Conservation (phyloP, 805 yeast species). For the Candida golubevii region DNA sequence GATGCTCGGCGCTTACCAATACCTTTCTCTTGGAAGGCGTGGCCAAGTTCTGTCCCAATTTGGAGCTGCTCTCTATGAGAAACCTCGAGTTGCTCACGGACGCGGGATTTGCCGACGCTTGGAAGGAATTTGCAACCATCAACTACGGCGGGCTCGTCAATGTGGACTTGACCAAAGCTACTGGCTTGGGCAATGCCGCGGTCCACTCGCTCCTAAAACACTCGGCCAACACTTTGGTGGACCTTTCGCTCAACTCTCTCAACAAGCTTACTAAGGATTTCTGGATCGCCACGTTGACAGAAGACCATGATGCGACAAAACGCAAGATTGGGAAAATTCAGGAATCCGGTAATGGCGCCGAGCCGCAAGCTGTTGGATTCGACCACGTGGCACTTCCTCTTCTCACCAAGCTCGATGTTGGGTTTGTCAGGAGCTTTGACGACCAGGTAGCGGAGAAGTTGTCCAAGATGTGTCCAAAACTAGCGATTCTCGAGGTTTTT, state of each 20-base stretch:
- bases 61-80: conserved; percentile 57
- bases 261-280: conserved; percentile 48
- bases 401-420: conserved; percentile 65
- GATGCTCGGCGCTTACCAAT: conserved; percentile 73
- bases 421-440: conserved; percentile 76
- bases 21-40: conserved; percentile 53
- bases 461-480: conserved; percentile 54
- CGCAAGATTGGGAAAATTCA: conserved; percentile 17
- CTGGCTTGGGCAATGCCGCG: conserved; percentile 59
- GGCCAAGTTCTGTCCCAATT: conserved; percentile 49
- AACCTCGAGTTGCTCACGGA: conserved; percentile 63
- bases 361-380: conserved; percentile 3
- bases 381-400: conserved; percentile 44
- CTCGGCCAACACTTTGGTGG: conserved; percentile 60
- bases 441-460: conserved; percentile 59
- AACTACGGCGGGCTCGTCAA: conserved; percentile 54
- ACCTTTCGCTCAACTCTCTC: conserved; percentile 72
- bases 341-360: conserved; percentile 2
- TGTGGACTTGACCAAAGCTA: conserved; percentile 63
- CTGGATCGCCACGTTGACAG: conserved; percentile 44
- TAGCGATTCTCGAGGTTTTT: conserved; percentile 70
- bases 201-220: conserved; percentile 58
- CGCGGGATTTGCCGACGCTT: conserved; percentile 58
- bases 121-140: conserved; percentile 47
- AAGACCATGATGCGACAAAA: conserved; percentile 17